A percentile compares a stretch with the other conserved stretches of the same genome.
phyloP scores from a whole-genome alignment of 257 asterid species.

The Pogostemon cablin region DNA sequence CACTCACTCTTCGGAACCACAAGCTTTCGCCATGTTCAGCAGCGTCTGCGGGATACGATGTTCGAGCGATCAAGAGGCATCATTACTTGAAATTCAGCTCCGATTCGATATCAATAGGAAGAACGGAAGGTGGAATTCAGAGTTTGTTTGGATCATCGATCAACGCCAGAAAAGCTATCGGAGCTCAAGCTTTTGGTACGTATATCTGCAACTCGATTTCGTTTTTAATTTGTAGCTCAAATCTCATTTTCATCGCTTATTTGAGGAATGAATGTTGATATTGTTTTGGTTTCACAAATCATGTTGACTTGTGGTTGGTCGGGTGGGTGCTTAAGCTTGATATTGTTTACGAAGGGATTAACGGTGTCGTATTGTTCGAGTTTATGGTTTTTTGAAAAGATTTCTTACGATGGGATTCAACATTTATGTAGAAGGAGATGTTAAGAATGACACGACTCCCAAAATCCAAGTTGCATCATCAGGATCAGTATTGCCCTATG shows the following conservation, averaged over 20 bases:
- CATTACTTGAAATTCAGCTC: slow-evolving; percentile 51
- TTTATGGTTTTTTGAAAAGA: not conserved
- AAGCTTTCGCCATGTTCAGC: slow-evolving; percentile 37
- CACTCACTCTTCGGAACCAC: slow-evolving; percentile 42
- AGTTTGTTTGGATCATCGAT: slow-evolving; percentile 48
- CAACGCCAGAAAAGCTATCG: slow-evolving; percentile 52
- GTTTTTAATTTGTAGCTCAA: not conserved
- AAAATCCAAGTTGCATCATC: slow-evolving; percentile 63
- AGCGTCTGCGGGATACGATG: slow-evolving; percentile 5
- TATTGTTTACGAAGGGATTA: too few species aligned
- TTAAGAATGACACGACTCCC: slow-evolving; percentile 58
- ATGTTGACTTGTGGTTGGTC: too few species aligned
- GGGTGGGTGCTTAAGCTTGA: too few species aligned
- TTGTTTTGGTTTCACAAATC: not conserved
- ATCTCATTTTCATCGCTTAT: not conserved
- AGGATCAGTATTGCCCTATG: slow-evolving; percentile 85
- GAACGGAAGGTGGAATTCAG: slow-evolving; percentile 34
- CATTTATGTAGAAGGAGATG: slow-evolving; percentile 60
- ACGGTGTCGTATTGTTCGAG: too few species aligned
- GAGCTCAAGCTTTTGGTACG: slow-evolving; percentile 66
- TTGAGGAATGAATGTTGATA: not conserved
- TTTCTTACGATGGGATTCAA: slow-evolving; percentile 19
- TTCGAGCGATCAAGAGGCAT: slow-evolving; percentile 45
- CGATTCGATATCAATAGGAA: slow-evolving; percentile 53
- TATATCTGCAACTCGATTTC: slow-evolving; percentile 5